Base-by-base conservation (phyloP, 2,329 filamentous ascomycete species). In the Beauveria caledonica region DNA sequence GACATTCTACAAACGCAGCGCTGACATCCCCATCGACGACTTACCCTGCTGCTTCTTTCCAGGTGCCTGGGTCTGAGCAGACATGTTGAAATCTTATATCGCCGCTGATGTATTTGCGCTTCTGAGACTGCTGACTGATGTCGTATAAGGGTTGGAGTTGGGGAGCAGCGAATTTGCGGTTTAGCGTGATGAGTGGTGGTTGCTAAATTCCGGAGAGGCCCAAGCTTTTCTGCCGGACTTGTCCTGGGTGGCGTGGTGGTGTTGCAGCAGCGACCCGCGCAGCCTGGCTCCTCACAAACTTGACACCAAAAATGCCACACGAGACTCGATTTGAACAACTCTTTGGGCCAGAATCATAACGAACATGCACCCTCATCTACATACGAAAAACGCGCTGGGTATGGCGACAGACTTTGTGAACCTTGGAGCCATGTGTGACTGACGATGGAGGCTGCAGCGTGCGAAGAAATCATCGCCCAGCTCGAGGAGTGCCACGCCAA, bases 361-460 rank as follows among this genome's bases (percentile, higher is more conserved):
- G 72, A 84, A 68, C 49, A 99, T 99, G 94, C 94, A 99, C 90
- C 95, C 94, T 59, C 93, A 97, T 78, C 79, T 99, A 2, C 92
- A 97, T 72, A 96, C 91, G 29, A 91, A 94, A 73, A 88, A 96
- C 72, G 96, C 96, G 68, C 80, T 84, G 67, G 92, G 93, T 96
- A 82, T 49, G 70, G 42, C 15, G 40, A 8, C 19, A 27, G 8
- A 9, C 4, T 3, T 5, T 7, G 7, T 11, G 2, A 19, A 9
- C 45, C 11, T 19, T 6, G 10, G 21, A 5, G 11, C 17, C 36
- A 3, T 23, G 57, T 54, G 19, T 3, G 8, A 40, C 68, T 71
- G 42, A 72, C 63, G 44, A n/a, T 11, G 19, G n/a, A 25, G 42
- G 19, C 58, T 44, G 29, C 69, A 99, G 94, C 88, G 70, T 99